Percentiles rank a stretch among this genome's conserved stretches.
Conservation (phyloP, 495 filamentous ascomycete species). For the Trichoderma gamsii region DNA sequence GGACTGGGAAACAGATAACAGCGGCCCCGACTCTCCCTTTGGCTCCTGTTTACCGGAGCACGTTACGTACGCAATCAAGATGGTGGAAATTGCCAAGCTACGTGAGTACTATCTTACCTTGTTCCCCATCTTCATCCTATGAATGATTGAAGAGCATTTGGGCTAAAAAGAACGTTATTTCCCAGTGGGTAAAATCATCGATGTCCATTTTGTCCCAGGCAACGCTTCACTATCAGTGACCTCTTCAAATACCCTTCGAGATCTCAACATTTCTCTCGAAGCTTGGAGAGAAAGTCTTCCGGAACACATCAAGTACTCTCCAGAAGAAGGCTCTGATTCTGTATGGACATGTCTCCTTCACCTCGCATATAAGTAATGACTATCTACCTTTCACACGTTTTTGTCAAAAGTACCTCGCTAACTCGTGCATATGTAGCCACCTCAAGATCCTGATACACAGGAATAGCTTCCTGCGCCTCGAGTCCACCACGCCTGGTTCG, state of each 20-base stretch:
- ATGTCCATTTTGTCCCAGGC: conserved; percentile 37
- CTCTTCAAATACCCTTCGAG: conserved; percentile 22
- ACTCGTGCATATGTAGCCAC: not conserved
- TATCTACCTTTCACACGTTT: not conserved
- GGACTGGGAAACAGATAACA: conserved; percentile 31
- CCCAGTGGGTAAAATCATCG: conserved; percentile 38
- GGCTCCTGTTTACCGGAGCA: conserved; percentile 20
- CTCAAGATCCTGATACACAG: conserved; percentile 37
- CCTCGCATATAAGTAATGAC: conserved; percentile 38
- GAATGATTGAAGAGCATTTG: not conserved
- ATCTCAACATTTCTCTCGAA: conserved; percentile 29
- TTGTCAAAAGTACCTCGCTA: not conserved
- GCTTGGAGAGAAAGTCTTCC: conserved; percentile 36
- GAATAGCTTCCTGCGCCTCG: conserved; percentile 35
- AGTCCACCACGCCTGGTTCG: conserved; percentile 24
- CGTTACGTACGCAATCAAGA: conserved; percentile 37
- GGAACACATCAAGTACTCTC: conserved; percentile 29
- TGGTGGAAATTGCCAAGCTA: conserved; percentile 36
- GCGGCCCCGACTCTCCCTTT: not conserved
- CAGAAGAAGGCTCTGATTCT: conserved; percentile 21
- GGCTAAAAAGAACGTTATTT: not conserved
- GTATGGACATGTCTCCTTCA: conserved; percentile 41
- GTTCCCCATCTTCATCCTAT: too few relatives aligned
- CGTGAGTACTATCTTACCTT: conserved; percentile 24
- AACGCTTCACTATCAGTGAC: conserved; percentile 25